Conservation (phyloP, 192 early-diverging fungal genomes). For the Coemansia sp. region DNA sequence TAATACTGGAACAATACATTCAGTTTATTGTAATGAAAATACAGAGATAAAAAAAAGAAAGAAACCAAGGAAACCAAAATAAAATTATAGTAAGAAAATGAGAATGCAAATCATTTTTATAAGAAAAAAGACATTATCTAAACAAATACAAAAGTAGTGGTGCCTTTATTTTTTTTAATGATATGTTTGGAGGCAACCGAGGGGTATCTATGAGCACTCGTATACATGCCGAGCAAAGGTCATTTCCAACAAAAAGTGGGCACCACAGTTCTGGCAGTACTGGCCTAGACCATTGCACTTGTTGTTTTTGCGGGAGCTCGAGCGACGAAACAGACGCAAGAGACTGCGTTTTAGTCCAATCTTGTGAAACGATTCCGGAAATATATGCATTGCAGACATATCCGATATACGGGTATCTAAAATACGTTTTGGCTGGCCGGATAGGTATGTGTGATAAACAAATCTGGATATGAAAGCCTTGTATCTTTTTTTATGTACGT, state of each 20-base stretch:
- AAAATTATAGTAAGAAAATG: no score
- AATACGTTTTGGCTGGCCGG: no score
- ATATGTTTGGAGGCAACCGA: not conserved
- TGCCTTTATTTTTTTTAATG: no score
- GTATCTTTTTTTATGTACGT: not conserved
- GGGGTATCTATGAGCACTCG: conserved; percentile 26
- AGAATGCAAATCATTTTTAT: no score
- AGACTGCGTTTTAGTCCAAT: conserved; percentile 47
- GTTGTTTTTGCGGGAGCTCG: conserved; percentile 39
- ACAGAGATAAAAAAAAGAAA: no score
- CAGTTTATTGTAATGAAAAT: no score
- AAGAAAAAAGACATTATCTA: no score
- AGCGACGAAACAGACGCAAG: conserved; percentile 41
- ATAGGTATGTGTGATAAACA: not conserved
- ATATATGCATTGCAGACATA: conserved; percentile 40
- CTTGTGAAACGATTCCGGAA: conserved; percentile 41
- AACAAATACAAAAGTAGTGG: no score
- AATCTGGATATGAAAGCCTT: not conserved
- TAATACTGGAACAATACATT: no score
- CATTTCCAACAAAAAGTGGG: conserved; percentile 52
- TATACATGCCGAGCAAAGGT: conserved; percentile 53
- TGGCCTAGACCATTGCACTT: conserved; percentile 49
- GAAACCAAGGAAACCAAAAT: no score
- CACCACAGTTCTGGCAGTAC: conserved; percentile 49
- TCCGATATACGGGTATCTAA: not conserved